Base-by-base conservation (phyloP, 2,329 filamentous ascomycete genomes). In the Grosmannia huntii region DNA sequence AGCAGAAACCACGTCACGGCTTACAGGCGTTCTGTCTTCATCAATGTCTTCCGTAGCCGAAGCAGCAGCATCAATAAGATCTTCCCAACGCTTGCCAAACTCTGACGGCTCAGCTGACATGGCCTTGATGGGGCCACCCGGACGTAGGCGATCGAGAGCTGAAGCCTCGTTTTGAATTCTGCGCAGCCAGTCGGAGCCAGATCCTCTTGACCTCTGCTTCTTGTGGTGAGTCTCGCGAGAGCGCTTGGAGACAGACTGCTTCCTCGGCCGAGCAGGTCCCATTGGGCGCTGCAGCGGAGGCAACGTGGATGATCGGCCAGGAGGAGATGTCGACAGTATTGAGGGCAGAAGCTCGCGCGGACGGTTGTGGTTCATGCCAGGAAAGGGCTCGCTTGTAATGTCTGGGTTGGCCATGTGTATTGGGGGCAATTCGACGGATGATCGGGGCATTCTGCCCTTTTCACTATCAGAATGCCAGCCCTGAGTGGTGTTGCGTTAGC, bases 71-170 rank as follows among this genome's bases (percentile, higher is more conserved):
- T 96, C 91, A 63, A 97, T 95, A 61, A 97, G 78, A 71, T 97
- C 92, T 71, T 96, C 90, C 94, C 92, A 97, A 66, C 92, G 81
- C 74, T 94, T 95, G 63, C 89, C 90, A 72, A 88, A 87, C 60
- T 87, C 86, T 23, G 82, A 82, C 27, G 91, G 90, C 71, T 96
- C 92, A 49, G 89, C 89, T 19, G 90, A 95, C 64, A 88, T 81
- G 58, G 90, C 89, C 72, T 96, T 95, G 62, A 89, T 84, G 65
- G 86, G 84, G 59, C 85, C 81, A 67, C 76, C 76, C 14, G 77
- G 75, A 62, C 86, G 86, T 63, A 89, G 76, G 62, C 87, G 81
- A 58, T 82, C 79, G 19, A 27, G 58, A 53, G 59, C 62, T 57
- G 61, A 59, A 52, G 41, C 36, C 28, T 82, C 78, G 62, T 82